Evolutionary conservation across 306 rosid genomes (phyloP), one percentile per base, ranked within the genome.

Genomic region (Fragaria vesca): DNA sequence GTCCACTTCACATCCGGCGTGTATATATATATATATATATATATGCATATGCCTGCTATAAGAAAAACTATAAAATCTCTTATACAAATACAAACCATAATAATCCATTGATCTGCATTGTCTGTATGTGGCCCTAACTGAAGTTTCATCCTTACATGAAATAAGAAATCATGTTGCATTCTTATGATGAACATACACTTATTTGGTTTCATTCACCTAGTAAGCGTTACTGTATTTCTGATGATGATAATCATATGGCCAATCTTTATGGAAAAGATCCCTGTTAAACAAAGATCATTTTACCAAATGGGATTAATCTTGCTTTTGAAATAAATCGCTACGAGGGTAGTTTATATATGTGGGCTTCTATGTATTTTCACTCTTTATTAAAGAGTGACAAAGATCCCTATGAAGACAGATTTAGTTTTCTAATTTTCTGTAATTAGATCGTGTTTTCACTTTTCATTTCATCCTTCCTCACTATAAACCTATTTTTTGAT

Each of bases 401-500:
- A 62, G 43, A 13, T 28, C n/a, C 68, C 11, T 62, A 2, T 62
- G 15, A 5, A 30, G 36, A 36, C 18, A 62, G 9, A 13, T 30
- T 3, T 17, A 62, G 18, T 76, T 47, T 30, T 76, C n/a, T 4
- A 65, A 4, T 43, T 62, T 13, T 30, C 21, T 28, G 68, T 62
- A 62, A 12, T 15, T 17, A 15, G 43, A 13, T 20, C 0, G 7
- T 75, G 36, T 24, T 67, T 68, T 62, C 24, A 46, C 26, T 75
- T 42, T 42, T 42, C 9, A 40, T 47, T 46, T 24, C 16, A 16
- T 1, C 24, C 32, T 71, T 48, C 34, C 36, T 48, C 61, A 72
- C 20, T 26, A 50, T 28, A 71, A 50, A 69, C 43, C 36, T 43
- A 15, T 72, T 40, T 30, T 50, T 20, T 66, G 79, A 80, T 73